Base-by-base conservation (phyloP, 1,139 yeast species). In the Barnettozyma hawaiiensis region DNA sequence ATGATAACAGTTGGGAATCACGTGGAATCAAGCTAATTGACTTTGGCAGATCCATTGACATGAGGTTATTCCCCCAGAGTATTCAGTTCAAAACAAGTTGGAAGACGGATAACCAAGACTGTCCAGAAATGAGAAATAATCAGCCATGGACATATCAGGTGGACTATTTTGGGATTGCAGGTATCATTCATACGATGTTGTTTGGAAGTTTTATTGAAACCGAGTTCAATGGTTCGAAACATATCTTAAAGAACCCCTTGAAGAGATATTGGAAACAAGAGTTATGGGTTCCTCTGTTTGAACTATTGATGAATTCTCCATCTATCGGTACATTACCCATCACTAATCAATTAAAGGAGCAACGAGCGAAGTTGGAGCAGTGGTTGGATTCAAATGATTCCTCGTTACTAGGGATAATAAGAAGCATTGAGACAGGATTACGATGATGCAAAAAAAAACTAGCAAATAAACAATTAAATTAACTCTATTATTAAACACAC, bases 161-260 rank as follows among this genome's bases (percentile, higher is more conserved):
- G 4, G 97, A 90, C 62, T 87, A 87, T 59, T 85, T 75, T 58
- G 97, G 96, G 0, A 52, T 86, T 22, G 97, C 96, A 0, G 75
- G 82, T 27, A 75, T 85, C 0, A 66, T 86, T 2, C 94, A 89
- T 56, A 72, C 82, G 0, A 62, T 90, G 67, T 66, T 90, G 33
- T 85, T 78, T 64, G 90, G 92, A 0, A 69, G 70, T 29, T 73
- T 74, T 46, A 79, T 89, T 24, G 76, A 75, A 41, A 67, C 77
- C 0, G 59, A 50, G 26, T 47, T 24, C 41, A 46, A 51, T 42
- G 47, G 43, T 16, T 35, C 42, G 7, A 41, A 28, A 5, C 60
- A 71, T 40, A 62, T 60, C 16, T 55, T 84, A 19, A 57, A 64
- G 11, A 66, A 67, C 22, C 59, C 75, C 0, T 66, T 85, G 28